phyloP scores from a whole-genome alignment of 768 basidiomycete species.

The Auricularia sp. region DNA sequence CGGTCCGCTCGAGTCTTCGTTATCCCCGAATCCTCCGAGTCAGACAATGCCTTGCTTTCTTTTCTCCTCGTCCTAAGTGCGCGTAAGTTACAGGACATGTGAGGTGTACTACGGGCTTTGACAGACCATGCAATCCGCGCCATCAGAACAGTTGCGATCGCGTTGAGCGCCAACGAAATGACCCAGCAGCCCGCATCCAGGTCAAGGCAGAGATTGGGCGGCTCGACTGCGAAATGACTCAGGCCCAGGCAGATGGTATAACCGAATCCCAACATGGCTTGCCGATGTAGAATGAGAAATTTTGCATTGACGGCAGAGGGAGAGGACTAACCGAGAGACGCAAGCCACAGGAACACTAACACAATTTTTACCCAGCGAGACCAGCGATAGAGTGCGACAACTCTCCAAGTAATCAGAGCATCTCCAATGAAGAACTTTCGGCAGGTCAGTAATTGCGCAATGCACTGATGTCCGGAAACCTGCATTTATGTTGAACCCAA shows the following conservation, averaged over 20 bases:
- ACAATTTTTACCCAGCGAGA: neutral
- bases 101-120: neutral
- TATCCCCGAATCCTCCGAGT: neutral
- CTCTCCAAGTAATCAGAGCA: neutral
- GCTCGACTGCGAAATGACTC: neutral
- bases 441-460: neutral
- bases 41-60: neutral
- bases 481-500: neutral
- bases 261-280: neutral
- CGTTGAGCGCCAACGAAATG: neutral
- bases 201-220: neutral
- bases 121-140: neutral
- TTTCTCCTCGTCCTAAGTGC: neutral
- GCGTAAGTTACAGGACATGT: no score
- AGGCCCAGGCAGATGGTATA: neutral
- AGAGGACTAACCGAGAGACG: neutral
- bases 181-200: neutral
- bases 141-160: neutral
- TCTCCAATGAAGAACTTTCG: neutral
- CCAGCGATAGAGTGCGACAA: neutral
- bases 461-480: neutral
- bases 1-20: neutral
- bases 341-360: neutral
- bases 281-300: neutral
- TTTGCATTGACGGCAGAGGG: neutral